Base-by-base conservation (phyloP, 495 filamentous ascomycete genomes). In the Durotheca rogersii region DNA sequence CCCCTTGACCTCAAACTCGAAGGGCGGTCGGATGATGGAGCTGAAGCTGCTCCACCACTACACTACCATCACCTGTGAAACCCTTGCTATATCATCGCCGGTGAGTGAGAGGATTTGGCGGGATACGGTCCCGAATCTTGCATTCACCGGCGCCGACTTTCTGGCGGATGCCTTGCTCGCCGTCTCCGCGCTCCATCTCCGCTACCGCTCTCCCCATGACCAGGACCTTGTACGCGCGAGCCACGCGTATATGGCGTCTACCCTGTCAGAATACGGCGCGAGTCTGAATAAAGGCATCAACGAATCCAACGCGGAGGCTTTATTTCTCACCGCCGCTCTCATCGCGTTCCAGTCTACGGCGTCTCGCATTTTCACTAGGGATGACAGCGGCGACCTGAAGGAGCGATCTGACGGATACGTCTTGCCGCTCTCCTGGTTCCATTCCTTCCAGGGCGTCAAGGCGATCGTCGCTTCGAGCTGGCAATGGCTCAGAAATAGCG, bases 371-470 rank as follows among this genome's bases (percentile, higher is more conserved):
- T 80, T 80, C 31, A 68, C 72, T 38, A 68, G 76, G 17, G 71
- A 77, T 38, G 71, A 74, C 6, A 41, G 57, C 6, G 57, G 60
- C 11, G 56, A 62, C 19, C 43, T 46, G 0, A 63, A 62, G 30
- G 64, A 62, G 12, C 46, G 57, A 10, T 51, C 55, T 12, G 57
- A 53, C 11, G 51, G 56, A 17, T 80, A 82, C 52, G 56, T 61
- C 4, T 58, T 81, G 14, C 78, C 79, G 7, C 60, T 81, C 4
- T 71, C 74, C 0, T 81, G 75, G 76, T 81, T 82, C 40, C 76
- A 80, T 46, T 71, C 77, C n/a, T 81, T 81, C 59, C 79, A 81
- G 45, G 79, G 79, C 10, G 74, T 81, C 36, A 81, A 82, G 35
- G 73, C 76, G 16, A 58, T 76, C 50, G 75, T 74, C 1, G 70